phyloP scores from a whole-genome alignment of 805 yeast species.

The Kodamaea leandrae region DNA sequence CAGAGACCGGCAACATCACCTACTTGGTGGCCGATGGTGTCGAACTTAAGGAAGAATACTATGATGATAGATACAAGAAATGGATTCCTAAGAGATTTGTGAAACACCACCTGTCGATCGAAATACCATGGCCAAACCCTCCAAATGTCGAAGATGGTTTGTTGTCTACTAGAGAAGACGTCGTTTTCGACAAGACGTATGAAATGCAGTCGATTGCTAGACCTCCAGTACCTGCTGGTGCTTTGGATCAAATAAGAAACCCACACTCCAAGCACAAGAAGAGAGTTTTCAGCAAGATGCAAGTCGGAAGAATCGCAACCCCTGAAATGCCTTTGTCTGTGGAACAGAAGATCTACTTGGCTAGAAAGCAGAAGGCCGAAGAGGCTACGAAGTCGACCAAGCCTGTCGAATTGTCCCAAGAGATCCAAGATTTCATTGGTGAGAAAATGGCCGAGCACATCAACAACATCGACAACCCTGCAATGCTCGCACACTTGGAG shows the following conservation, averaged over 20 bases:
- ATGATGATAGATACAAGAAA: constrained; percentile 67
- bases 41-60: constrained; percentile 65
- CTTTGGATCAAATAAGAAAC: constrained; percentile 68
- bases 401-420: constrained; percentile 48
- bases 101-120: constrained; percentile 61
- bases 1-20: constrained; percentile 55
- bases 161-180: constrained; percentile 54
- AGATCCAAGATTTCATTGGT: constrained; percentile 56
- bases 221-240: constrained; percentile 67
- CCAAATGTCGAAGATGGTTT: constrained; percentile 53
- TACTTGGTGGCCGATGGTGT: constrained; percentile 80
- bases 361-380: constrained; percentile 40
- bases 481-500: constrained; percentile 39
- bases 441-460: constrained; percentile 43
- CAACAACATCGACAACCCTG: constrained; percentile 33
- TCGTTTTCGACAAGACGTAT: constrained; percentile 69
- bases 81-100: constrained; percentile 79
- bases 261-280: constrained; percentile 68
- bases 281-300: constrained; percentile 51
- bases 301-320: constrained; percentile 58
- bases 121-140: constrained; percentile 90
- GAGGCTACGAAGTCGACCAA: constrained; percentile 15
- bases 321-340: constrained; percentile 78
- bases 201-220: constrained; percentile 65
- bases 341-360: constrained; percentile 57